Percentiles rank a stretch among this genome's conserved stretches.
Conservation (phyloP, 306 rosid genomes). For the Cucurbita moschata region DNA sequence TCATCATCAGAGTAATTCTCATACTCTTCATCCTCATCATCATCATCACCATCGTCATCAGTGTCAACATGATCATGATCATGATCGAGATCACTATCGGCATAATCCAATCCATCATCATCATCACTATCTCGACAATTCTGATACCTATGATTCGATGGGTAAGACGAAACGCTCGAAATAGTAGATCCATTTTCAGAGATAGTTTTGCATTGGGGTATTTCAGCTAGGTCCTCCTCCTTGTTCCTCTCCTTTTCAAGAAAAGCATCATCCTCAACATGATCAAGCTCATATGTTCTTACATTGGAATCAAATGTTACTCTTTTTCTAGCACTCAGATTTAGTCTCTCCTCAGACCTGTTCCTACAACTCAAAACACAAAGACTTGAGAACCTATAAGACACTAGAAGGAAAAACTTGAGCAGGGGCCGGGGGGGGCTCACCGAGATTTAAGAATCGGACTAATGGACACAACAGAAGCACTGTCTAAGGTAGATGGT, state of each 20-base stretch:
- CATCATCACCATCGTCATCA: constrained; percentile 13
- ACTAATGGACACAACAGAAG: constrained; percentile 16
- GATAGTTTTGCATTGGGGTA: constrained; percentile 18
- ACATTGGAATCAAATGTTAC: constrained; percentile 81
- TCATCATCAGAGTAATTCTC: constrained; percentile 15
- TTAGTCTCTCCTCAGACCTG: constrained; percentile 16
- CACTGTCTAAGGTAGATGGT: constrained; percentile 17
- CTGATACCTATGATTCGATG: constrained; percentile 62
- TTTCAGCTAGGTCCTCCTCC: constrained; percentile 15
- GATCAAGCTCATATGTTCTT: constrained; percentile 50
- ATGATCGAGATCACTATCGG: constrained; percentile 43
- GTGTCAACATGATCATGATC: constrained; percentile 12
- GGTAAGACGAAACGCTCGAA: constrained; percentile 39
- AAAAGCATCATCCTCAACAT: constrained; percentile 14
- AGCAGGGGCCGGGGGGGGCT: constrained; percentile 3
- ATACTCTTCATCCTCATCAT: constrained; percentile 18
- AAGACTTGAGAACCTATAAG: not conserved
- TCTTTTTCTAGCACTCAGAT: constrained; percentile 41
- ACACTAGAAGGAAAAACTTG: not conserved
- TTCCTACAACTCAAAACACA: constrained; percentile 1
- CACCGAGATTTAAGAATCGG: constrained; percentile 33
- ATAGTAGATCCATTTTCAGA: constrained; percentile 33
- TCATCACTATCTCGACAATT: constrained; percentile 76
- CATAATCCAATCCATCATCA: constrained; percentile 45
- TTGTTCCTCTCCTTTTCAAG: constrained; percentile 14